Conservation (phyloP, 495 filamentous ascomycete species). For the Pyrenula massariospora region DNA sequence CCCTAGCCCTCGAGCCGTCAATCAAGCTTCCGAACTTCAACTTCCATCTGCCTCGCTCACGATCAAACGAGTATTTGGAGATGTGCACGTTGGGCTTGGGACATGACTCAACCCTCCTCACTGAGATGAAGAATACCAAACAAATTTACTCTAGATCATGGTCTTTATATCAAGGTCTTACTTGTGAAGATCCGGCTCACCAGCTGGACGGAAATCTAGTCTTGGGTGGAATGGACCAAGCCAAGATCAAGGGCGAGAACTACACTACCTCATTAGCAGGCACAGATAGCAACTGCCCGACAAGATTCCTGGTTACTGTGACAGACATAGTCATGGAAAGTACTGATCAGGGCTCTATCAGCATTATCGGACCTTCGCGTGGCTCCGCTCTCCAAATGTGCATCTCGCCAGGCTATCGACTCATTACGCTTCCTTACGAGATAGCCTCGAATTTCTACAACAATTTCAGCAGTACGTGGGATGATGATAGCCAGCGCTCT, state of each 20-base stretch:
- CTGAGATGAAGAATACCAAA: conserved; percentile 12
- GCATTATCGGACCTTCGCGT: no score
- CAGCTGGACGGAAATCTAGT: conserved; percentile 24
- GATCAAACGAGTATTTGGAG: conserved; percentile 5
- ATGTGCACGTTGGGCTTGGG: conserved; percentile 18
- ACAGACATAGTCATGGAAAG: conserved; percentile 18
- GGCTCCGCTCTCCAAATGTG: no score
- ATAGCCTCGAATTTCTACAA: no score
- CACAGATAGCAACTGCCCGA: conserved; percentile 13
- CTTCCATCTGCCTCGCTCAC: conserved; percentile 7
- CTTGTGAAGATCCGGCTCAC: conserved; percentile 12
- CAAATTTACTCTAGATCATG: conserved; percentile 24
- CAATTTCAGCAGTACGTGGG: no score
- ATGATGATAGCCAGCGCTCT: no score
- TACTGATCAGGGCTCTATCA: conserved; percentile 18
- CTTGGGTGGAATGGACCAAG: conserved; percentile 28
- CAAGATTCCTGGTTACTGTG: conserved; percentile 19
- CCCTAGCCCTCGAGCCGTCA: not conserved
- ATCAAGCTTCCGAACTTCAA: conserved; percentile 4
- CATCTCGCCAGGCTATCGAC: no score
- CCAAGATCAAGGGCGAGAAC: conserved; percentile 21
- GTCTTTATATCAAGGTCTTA: conserved; percentile 27
- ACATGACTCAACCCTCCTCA: conserved; percentile 27
- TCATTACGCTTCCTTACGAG: no score
- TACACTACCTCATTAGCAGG: conserved; percentile 10